phyloP scores from a whole-genome alignment of 2,329 filamentous ascomycete genomes.

The Talaromyces sp. region DNA sequence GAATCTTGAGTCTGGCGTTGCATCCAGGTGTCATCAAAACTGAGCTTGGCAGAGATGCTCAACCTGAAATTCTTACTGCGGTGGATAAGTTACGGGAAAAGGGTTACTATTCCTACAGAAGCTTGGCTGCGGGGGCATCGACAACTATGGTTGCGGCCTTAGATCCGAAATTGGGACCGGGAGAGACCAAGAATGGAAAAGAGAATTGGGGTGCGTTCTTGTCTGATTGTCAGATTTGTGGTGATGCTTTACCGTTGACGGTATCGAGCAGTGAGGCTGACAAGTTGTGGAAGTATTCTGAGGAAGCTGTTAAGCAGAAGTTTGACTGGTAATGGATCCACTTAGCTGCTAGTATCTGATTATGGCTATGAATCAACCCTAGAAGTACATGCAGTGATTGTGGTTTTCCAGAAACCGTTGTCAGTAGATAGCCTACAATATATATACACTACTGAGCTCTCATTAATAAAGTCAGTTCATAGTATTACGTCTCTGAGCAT shows the following conservation, averaged over 20 bases:
- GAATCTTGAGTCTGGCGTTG: slow-evolving; percentile 25
- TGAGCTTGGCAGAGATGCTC: slow-evolving; percentile 3
- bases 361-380: not conserved
- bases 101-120: slow-evolving; percentile 29
- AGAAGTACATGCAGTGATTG: not conserved
- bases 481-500: no score
- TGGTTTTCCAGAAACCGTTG: not conserved
- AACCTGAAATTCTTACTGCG: not conserved
- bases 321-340: slow-evolving; percentile 26
- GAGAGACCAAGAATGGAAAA: slow-evolving; percentile 20
- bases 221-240: slow-evolving; percentile 38
- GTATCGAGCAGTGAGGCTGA: slow-evolving; percentile 34
- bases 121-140: slow-evolving; percentile 42
- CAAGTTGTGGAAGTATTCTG: slow-evolving; percentile 47
- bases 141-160: slow-evolving; percentile 46
- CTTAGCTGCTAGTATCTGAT: no score
- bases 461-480: not conserved
- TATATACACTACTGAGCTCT: not conserved
- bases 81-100: not conserved
- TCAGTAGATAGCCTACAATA: not conserved
- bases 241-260: slow-evolving; percentile 30
- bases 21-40: slow-evolving; percentile 27
- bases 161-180: slow-evolving; percentile 36
- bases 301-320: slow-evolving; percentile 41
- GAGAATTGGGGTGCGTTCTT: slow-evolving; percentile 40